Percentiles rank a stretch among this genome's conserved stretches.
phyloP scores from a whole-genome alignment of 352 stramenopile genomes.

The Plasmopara viticola region DNA sequence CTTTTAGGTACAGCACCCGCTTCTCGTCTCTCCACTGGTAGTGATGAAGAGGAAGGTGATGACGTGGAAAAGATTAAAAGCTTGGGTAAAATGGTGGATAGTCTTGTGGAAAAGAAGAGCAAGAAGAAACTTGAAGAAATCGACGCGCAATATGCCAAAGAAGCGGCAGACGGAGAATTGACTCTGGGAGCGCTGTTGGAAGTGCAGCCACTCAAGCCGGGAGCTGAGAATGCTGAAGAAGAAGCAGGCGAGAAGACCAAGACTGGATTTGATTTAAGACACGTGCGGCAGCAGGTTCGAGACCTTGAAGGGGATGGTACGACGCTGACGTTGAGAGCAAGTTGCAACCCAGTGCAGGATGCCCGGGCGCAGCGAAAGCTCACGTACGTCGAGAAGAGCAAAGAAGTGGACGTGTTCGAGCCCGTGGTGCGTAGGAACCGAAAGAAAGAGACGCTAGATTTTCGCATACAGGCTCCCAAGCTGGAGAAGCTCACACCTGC shows the following conservation, averaged over 20 bases:
- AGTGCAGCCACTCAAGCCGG: slow-evolving; percentile 39
- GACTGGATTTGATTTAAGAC: slow-evolving; percentile 34
- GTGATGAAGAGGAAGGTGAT: slow-evolving; percentile 33
- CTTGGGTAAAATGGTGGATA: slow-evolving; percentile 42
- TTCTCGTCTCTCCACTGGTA: slow-evolving; percentile 42
- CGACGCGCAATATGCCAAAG: slow-evolving; percentile 30
- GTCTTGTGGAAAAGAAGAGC: slow-evolving; percentile 42
- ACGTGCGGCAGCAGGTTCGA: slow-evolving; percentile 72
- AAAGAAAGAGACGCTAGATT: slow-evolving; percentile 92
- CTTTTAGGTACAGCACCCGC: slow-evolving; percentile 57
- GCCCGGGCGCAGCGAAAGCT: slow-evolving; percentile 86
- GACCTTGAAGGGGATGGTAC: slow-evolving; percentile 56
- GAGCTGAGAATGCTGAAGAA: slow-evolving; percentile 18
- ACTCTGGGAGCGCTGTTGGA: slow-evolving; percentile 24
- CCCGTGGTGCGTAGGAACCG: slow-evolving; percentile 88
- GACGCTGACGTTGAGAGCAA: slow-evolving; percentile 45
- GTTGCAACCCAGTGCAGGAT: slow-evolving; percentile 71
- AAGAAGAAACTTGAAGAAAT: slow-evolving; percentile 53
- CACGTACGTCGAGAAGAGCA: slow-evolving; percentile 81
- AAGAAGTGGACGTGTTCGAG: slow-evolving; percentile 88
- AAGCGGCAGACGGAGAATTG: slow-evolving; percentile 15
- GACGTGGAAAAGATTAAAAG: slow-evolving; percentile 46
- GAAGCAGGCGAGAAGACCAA: slow-evolving; percentile 17
- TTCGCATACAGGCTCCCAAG: slow-evolving; percentile 84
- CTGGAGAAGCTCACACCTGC: slow-evolving; percentile 80